Conservation (phyloP, 495 filamentous ascomycete genomes). For the Penicillium cosmopolitanum region DNA sequence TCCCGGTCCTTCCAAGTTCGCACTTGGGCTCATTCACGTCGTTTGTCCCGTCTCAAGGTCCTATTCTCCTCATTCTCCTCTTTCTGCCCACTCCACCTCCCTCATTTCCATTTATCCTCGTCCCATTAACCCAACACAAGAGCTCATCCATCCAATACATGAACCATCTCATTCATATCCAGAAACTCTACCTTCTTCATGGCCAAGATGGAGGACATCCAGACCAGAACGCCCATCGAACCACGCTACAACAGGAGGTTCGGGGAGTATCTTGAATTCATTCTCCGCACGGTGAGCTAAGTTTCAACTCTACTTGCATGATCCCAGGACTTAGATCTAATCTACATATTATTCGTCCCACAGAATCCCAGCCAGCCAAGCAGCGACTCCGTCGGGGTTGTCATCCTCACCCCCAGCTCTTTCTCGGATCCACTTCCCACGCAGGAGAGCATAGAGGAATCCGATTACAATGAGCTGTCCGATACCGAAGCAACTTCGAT, state of each 20-base stretch:
- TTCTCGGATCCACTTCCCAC: neutral
- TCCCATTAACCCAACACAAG: too few species aligned
- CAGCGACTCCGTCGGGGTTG: neutral
- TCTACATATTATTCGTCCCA: neutral
- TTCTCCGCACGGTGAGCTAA: slow-evolving; percentile 2
- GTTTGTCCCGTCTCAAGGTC: too few species aligned
- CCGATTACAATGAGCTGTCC: neutral
- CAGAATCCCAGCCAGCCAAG: neutral
- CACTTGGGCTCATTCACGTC: too few species aligned
- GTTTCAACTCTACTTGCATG: neutral
- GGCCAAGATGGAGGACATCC: too few species aligned
- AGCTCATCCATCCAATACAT: too few species aligned
- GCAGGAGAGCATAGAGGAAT: neutral
- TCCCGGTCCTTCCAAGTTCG: too few species aligned
- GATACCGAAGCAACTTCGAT: neutral
- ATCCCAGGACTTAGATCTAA: neutral
- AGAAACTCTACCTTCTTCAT: too few species aligned
- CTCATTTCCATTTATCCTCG: too few species aligned
- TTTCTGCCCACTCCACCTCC: too few species aligned
- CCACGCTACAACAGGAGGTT: neutral
- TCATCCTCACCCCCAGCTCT: neutral
- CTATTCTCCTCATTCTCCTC: too few species aligned
- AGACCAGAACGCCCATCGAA: slow-evolving; percentile 12
- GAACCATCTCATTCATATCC: too few species aligned
- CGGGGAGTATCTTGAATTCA: neutral